Base-by-base conservation (phyloP, 768 basidiomycete genomes). In the Asterophora parasitica region DNA sequence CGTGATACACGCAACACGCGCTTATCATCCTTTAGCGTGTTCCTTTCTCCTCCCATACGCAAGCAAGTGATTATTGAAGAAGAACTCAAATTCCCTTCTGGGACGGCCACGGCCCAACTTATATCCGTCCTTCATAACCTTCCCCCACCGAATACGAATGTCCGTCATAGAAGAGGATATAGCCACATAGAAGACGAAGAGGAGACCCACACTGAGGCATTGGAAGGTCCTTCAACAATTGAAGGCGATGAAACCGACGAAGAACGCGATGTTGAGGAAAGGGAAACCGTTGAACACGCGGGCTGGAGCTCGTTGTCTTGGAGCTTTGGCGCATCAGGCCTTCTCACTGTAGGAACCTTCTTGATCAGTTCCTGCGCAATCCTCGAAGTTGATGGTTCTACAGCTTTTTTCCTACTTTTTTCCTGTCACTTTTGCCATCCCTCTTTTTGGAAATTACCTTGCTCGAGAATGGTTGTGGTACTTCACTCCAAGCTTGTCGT, bases 61-160 rank as follows among this genome's bases (percentile, higher is more conserved):
- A 89, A 90, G 61, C 93, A 96, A 81, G 92, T 95, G 59, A 92
- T 98, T 49, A 82, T 98, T 34, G 87, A 94, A 61, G 95, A 98
- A 65, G 83, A 95, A 64, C 81, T 98, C 3, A 75, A 88, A 2
- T 98, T 98, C 57, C 95, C 95, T 2, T 92, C 90, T 1, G 95
- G 95, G 26, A 95, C 94, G 12, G 94, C 94, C 1, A 98, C 95
- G 1, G 94, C 94, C 4, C 94, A 96, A 55, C 74, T 98, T 9
- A 92, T 98, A 39, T 86, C 92, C 2, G 88, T 96, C 10, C 74
- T 98, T 11, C 92, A 97, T 59, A 69, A 80, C 49, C 66, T 85
- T 30, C 87, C 87, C 1, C 81, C 81, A 26, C 83, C 86, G 15
- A 76, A 82, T 12, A 73, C 79, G 1, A 66, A 71, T 6, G 44